phyloP scores from a whole-genome alignment of 768 basidiomycete species.

The Mycena epipterygia region DNA sequence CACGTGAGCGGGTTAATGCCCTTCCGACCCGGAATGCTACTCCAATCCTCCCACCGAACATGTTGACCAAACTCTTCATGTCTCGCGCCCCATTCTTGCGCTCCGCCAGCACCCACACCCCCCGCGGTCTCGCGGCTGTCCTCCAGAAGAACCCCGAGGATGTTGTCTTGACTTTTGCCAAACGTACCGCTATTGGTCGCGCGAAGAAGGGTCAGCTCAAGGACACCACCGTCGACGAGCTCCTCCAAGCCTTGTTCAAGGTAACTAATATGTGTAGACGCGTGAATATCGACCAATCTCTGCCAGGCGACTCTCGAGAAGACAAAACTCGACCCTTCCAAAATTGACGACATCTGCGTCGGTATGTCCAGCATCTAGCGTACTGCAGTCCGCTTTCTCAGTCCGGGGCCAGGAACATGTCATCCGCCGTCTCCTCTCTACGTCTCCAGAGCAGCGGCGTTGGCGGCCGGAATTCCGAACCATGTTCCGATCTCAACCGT shows the following conservation, averaged over 20 bases:
- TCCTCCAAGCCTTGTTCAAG: conserved; percentile 87
- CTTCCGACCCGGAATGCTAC: neutral
- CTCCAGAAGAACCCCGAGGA: conserved; percentile 84
- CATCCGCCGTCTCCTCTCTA: conserved; percentile 88
- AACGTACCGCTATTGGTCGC: conserved; percentile 89
- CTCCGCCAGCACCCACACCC: conserved; percentile 56
- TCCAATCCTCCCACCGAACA: conserved; percentile 6
- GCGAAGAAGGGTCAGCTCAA: conserved; percentile 95
- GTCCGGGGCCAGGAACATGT: conserved; percentile 72
- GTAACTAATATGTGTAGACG: conserved; percentile 50
- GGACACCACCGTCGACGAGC: conserved; percentile 88
- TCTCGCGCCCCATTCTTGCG: conserved; percentile 46
- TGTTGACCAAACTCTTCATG: conserved; percentile 32
- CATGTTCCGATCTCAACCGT: conserved; percentile 90
- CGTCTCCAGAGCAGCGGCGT: conserved; percentile 87
- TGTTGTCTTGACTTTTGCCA: conserved; percentile 91
- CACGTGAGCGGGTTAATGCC: conserved; percentile 21
- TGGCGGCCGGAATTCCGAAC: conserved; percentile 91
- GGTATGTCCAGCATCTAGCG: conserved; percentile 59
- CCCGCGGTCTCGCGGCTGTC: conserved; percentile 64
- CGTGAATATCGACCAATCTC: conserved; percentile 3
- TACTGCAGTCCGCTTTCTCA: neutral
- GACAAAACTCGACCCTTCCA: conserved; percentile 75
- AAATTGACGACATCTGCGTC: conserved; percentile 88
- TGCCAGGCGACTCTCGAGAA: conserved; percentile 74